A percentile compares a stretch with the other conserved stretches of the same genome.
Evolutionary conservation across 176 grass and related monocot species (phyloP).

Genomic region (Olyra latifolia): DNA sequence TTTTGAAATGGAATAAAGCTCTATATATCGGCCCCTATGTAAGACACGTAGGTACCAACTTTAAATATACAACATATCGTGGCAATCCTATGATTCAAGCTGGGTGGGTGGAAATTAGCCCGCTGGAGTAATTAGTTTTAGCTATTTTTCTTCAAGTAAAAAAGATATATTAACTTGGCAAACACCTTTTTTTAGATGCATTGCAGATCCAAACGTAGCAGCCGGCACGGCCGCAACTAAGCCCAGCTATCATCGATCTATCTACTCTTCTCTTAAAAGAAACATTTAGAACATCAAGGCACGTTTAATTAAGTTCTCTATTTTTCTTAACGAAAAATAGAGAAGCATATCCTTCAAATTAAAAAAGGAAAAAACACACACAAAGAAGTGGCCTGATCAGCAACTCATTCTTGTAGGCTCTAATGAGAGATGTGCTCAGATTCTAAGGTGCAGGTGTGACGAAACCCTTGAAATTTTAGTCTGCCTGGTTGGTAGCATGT

Average conservation of each 20-base stretch:
- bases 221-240: background rate
- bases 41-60: too few species aligned
- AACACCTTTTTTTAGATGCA: background rate
- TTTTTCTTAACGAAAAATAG: background rate
- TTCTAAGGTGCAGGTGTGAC: conserved; percentile 53
- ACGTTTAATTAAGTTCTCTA: background rate
- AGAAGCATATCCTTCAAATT: background rate
- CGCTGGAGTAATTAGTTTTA: background rate
- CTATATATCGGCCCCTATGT: too few species aligned
- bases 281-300: background rate
- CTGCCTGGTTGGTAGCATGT: conserved; percentile 50
- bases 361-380: background rate
- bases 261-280: background rate
- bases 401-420: conserved; percentile 22
- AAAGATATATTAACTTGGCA: background rate
- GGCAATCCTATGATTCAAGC: too few species aligned
- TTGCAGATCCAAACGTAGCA: background rate
- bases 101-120: too few species aligned
- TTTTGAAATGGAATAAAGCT: too few species aligned
- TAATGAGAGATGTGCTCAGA: conserved; percentile 46
- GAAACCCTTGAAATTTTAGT: conserved; percentile 36
- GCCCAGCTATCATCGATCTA: background rate
- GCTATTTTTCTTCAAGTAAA: background rate
- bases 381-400: background rate
- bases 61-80: too few species aligned